These are phyloP conservation scores for Thelonectria discophora DNA, from an alignment of 2,329 filamentous ascomycete species.

Conservation along the genomic window DNA sequence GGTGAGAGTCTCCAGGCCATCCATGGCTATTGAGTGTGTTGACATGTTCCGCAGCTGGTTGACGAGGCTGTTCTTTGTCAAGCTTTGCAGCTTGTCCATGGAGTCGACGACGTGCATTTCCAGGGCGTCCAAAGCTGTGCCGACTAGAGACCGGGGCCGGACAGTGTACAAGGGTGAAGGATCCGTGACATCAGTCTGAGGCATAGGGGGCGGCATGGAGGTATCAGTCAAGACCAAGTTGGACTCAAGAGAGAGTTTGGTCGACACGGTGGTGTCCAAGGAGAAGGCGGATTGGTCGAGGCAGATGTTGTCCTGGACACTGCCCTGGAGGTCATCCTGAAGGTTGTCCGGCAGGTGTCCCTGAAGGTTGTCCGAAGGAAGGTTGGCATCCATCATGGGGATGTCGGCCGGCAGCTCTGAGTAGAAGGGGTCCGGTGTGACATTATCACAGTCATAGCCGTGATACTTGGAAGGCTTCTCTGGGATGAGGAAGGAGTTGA, in stretches of 20 bases:
- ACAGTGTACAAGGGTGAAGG: slow-evolving; percentile 40
- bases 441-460: slow-evolving; percentile 41
- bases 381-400: slow-evolving; percentile 46
- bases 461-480: slow-evolving; percentile 38
- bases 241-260: slow-evolving; percentile 47
- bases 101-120: slow-evolving; percentile 58
- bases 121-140: slow-evolving; percentile 55
- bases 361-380: slow-evolving; percentile 40
- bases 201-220: slow-evolving; percentile 27
- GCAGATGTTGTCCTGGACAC: too few species aligned
- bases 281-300: slow-evolving; percentile 50
- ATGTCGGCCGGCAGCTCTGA: slow-evolving; percentile 56
- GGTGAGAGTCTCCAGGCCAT: slow-evolving; percentile 54
- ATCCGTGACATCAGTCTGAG: slow-evolving; percentile 26
- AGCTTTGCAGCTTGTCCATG: slow-evolving; percentile 51
- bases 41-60: slow-evolving; percentile 52
- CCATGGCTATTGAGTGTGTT: slow-evolving; percentile 49
- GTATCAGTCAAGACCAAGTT: slow-evolving; percentile 50
- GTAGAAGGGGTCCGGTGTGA: slow-evolving; percentile 43
- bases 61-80: slow-evolving; percentile 54
- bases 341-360: slow-evolving; percentile 33
- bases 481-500: slow-evolving; percentile 37
- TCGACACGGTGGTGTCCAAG: slow-evolving; percentile 46
- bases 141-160: slow-evolving; percentile 49
- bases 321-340: slow-evolving; percentile 24